A percentile compares a stretch with the other conserved stretches of the same genome.
Conservation (phyloP, 306 rosid genomes). For the Erythrophleum fordii region DNA sequence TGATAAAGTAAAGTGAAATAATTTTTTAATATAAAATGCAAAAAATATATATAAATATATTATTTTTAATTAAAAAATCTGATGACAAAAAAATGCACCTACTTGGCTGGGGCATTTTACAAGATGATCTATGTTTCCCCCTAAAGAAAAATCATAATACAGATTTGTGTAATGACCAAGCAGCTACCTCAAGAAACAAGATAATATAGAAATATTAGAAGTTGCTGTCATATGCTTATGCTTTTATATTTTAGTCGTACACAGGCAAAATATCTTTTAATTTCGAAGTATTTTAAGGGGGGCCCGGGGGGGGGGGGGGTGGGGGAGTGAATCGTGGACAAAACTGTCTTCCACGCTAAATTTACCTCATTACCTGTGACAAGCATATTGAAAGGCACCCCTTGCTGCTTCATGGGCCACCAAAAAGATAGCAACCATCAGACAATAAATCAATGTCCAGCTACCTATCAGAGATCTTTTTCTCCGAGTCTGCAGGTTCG, state of each 20-base stretch:
- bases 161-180: neutral
- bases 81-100: no score
- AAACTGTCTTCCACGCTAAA: neutral
- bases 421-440: neutral
- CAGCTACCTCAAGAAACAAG: neutral
- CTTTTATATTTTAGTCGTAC: neutral
- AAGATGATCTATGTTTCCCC: no score
- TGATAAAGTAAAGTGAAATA: no score
- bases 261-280: slow-evolving; percentile 26
- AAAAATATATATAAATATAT: no score
- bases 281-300: neutral
- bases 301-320: no score
- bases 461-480: neutral
- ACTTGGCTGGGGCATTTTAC: no score
- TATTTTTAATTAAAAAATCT: no score
- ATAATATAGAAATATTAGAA: neutral
- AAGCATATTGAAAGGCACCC: neutral
- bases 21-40: no score
- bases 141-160: neutral
- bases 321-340: neutral
- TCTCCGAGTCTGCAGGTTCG: no score
- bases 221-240: neutral
- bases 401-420: neutral
- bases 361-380: neutral
- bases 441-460: neutral